A percentile compares a stretch with the other conserved stretches of the same genome.
These are phyloP conservation scores for Trichoderma parareesei DNA, from an alignment of 495 filamentous ascomycete genomes.

Conservation along the genomic window DNA sequence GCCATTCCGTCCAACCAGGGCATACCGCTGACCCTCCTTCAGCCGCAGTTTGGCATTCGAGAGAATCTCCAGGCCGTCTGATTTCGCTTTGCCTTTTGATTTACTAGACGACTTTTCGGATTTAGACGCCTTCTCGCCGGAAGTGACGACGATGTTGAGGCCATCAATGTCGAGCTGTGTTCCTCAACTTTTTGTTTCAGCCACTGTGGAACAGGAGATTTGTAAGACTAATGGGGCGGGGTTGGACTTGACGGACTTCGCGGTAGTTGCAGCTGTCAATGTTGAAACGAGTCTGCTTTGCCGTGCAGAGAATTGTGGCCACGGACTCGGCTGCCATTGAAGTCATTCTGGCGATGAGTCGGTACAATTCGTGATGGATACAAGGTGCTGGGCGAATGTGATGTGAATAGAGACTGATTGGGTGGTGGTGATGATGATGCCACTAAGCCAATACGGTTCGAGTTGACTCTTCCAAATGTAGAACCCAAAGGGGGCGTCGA, in stretches of 20 bases:
- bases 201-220: too few relatives aligned
- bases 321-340: conserved; percentile 39
- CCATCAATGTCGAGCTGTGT: conserved; percentile 58
- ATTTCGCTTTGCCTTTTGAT: conserved; percentile 44
- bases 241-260: conserved; percentile 29
- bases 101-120: conserved; percentile 26
- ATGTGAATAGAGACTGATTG: background rate
- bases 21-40: conserved; percentile 64
- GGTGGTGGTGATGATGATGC: background rate
- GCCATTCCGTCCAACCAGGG: conserved; percentile 68
- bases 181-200: background rate
- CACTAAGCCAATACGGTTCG: too few relatives aligned
- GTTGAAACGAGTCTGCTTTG: conserved; percentile 52
- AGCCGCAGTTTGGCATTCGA: conserved; percentile 58
- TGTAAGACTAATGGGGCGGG: too few relatives aligned
- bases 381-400: too few relatives aligned
- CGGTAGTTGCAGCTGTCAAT: conserved; percentile 44
- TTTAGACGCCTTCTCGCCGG: conserved; percentile 22
- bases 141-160: conserved; percentile 52
- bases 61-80: conserved; percentile 58
- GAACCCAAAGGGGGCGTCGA: too few relatives aligned
- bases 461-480: too few relatives aligned
- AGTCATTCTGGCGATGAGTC: conserved; percentile 25
- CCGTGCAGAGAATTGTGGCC: conserved; percentile 43
- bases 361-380: background rate